These are phyloP conservation scores for Verticillium klebahnii DNA, from an alignment of 2,329 filamentous ascomycete species.

Conservation along the genomic window DNA sequence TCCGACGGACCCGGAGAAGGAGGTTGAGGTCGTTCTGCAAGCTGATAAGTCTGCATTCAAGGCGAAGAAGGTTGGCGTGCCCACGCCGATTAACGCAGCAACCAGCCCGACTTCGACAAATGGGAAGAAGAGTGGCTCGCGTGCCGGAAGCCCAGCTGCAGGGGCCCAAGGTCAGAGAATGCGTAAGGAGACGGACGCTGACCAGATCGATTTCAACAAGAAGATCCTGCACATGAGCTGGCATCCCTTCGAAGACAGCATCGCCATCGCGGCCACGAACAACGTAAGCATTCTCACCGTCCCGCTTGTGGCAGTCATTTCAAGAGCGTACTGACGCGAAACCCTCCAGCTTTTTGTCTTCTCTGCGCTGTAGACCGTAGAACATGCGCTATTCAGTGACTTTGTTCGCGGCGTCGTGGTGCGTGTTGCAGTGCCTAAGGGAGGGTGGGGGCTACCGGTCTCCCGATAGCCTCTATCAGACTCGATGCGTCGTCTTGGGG, in stretches of 20 bases:
- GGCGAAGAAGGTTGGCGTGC: conserved; percentile 98
- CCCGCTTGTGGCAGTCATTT: not conserved
- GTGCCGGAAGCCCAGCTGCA: conserved; percentile 81
- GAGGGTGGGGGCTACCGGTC: not conserved
- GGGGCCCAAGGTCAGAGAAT: conserved; percentile 80
- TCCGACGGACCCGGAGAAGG: conserved; percentile 90
- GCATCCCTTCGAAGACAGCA: conserved; percentile 99
- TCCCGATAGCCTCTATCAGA: not conserved
- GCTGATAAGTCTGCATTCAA: conserved; percentile 99
- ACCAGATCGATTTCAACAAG: conserved; percentile 99
- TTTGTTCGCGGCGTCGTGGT: not conserved
- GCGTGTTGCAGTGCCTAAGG: not conserved
- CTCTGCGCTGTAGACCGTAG: conserved; percentile 59
- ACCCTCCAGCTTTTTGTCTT: conserved; percentile 67
- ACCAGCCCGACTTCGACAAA: conserved; percentile 67
- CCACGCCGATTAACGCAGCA: conserved; percentile 87
- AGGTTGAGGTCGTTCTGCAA: conserved; percentile 94
- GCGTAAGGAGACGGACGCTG: conserved; percentile 98
- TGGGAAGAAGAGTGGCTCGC: conserved; percentile 81
- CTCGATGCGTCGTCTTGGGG: not conserved
- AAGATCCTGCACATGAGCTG: conserved; percentile 99
- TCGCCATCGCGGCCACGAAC: conserved; percentile 98
- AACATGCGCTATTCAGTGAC: not conserved
- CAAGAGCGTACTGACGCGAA: not conserved
- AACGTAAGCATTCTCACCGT: conserved; percentile 65